Base-by-base conservation (phyloP, 2,329 filamentous ascomycete species). In the Penicillium sp. region DNA sequence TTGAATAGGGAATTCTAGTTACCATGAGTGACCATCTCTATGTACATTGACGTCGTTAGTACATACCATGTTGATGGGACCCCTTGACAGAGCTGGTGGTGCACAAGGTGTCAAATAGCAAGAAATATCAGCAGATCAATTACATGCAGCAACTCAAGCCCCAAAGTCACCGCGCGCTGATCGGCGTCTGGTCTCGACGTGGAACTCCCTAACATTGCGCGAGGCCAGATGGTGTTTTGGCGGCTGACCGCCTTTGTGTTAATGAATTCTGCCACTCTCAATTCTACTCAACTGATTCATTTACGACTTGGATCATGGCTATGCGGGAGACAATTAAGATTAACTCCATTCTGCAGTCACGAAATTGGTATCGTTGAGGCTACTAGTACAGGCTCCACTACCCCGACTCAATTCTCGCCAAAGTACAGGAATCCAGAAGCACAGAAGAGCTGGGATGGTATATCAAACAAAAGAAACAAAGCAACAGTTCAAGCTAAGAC, bases 1-100 rank as follows among this genome's bases (percentile, higher is more conserved):
- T 93, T 93, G 71, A 90, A 93, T 34, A 87, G 74, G 30, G 84
- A 82, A 57, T 89, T 90, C 85, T 87, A 41, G 37, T 50, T 4
- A 47, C 32, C 14, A 26, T 32, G 11, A 39, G 36, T 30, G 26
- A 32, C 9, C 6, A 28, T 31, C 16, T 15, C 11, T 11, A 5
- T 5, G 31, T 31, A 16, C 26, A 14, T 31, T 27, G 22, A 20
- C 13, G 11, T 10, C 16, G 18, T 25, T 12, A 7, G 9, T 17
- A n/a, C 40, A 32, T 48, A 55, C 51, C 52, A 56, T 43, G 16
- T 7, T 23, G 31, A 42, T 39, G 35, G 18, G 32, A 20, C 33
- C 18, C 18, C 9, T 9, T 9, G 18, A 22, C n/a, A 22, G 18
- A 5, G 18, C 18, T 9, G 18, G 18, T 9, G 18, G 9, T 22